These are phyloP conservation scores for Sinapis alba DNA, from an alignment of 441 rosid genomes.

Conservation along the genomic window DNA sequence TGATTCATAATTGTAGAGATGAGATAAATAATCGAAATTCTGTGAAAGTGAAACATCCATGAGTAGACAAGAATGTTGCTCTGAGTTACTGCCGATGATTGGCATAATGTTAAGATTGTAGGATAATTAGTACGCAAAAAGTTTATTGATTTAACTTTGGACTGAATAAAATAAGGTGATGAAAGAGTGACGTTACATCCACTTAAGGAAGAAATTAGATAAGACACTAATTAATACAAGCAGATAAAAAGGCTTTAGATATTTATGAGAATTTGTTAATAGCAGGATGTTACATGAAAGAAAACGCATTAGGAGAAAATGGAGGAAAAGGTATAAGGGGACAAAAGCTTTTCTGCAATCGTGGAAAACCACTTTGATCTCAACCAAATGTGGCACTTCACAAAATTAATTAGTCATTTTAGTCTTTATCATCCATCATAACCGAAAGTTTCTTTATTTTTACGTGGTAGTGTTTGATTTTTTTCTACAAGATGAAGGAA, in stretches of 20 bases:
- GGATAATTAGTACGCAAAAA: background rate
- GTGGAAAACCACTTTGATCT: constrained; percentile 37
- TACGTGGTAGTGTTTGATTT: constrained; percentile 13
- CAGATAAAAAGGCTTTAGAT: background rate
- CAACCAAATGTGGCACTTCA: constrained; percentile 1
- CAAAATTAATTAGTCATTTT: background rate
- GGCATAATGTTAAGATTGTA: background rate
- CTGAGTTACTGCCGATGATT: background rate
- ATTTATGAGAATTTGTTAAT: constrained; percentile 6
- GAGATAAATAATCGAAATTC: background rate
- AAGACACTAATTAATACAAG: background rate
- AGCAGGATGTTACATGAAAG: constrained; percentile 9
- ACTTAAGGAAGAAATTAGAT: background rate
- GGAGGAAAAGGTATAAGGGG: background rate
- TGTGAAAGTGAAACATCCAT: background rate
- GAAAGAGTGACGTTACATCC: constrained; percentile 19
- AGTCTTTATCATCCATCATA: constrained; percentile 11
- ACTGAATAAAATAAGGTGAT: background rate
- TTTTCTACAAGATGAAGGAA: background rate
- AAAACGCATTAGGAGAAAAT: constrained; percentile 27
- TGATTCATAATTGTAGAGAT: background rate
- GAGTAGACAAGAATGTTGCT: background rate
- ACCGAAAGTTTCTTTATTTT: background rate
- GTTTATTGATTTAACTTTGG: background rate
- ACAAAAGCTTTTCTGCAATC: constrained; percentile 24